A percentile compares a stretch with the other conserved stretches of the same genome.
Conservation (phyloP, 176 grass and related monocot genomes). For the Microstegium vimineum region DNA sequence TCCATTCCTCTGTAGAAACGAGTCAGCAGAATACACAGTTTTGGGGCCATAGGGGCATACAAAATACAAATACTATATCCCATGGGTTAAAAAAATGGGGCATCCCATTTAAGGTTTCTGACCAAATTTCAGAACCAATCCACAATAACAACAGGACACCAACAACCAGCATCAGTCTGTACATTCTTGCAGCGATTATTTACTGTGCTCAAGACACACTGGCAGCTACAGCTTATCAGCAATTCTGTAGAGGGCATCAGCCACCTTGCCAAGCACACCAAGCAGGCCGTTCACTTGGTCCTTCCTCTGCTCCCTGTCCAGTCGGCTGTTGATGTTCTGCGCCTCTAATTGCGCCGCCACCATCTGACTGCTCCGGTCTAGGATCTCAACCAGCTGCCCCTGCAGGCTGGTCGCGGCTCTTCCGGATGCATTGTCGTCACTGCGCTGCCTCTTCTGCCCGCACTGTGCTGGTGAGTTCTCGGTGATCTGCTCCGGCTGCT, state of each 20-base stretch:
- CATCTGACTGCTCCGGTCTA: conserved; percentile 72
- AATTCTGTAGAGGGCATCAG: conserved; percentile 91
- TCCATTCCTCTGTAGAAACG: not conserved
- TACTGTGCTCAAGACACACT: conserved; percentile 24
- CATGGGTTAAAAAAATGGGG: not conserved
- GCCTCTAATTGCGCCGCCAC: conserved; percentile 62
- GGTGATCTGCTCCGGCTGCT: conserved; percentile 36
- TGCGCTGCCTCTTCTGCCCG: conserved; percentile 52
- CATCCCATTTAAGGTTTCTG: conserved; percentile 23
- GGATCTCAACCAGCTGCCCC: conserved; percentile 49
- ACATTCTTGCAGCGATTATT: conserved; percentile 37
- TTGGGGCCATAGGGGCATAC: not conserved
- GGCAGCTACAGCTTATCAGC: conserved; percentile 81
- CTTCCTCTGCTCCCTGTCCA: conserved; percentile 94
- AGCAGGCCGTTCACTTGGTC: conserved; percentile 72
- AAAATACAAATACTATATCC: not conserved
- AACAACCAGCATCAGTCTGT: conserved; percentile 37
- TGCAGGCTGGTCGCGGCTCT: conserved; percentile 20
- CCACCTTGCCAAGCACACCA: conserved; percentile 71
- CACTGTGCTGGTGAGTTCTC: conserved; percentile 39
- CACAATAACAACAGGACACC: conserved; percentile 13
- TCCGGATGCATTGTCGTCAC: conserved; percentile 6
- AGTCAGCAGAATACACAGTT: conserved; percentile 18
- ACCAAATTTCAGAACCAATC: conserved; percentile 34
- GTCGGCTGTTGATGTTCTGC: conserved; percentile 74